These are phyloP conservation scores for Paracamarosporium sp. DNA, from an alignment of 2,329 filamentous ascomycete species.

Conservation along the genomic window DNA sequence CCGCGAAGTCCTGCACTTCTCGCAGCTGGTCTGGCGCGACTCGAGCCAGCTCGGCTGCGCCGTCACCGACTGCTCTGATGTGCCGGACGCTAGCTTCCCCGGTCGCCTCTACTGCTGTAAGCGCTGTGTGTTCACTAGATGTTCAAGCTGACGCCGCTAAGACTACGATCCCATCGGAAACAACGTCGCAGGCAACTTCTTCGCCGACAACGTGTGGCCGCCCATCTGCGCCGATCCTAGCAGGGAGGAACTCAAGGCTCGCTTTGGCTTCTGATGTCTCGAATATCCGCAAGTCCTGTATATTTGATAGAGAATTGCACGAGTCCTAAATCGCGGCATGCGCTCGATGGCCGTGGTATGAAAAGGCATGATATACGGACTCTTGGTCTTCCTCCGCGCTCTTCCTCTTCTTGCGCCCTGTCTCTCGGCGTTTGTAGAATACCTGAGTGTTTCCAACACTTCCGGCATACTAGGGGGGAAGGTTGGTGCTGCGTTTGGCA, in stretches of 20 bases:
- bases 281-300: too few species aligned
- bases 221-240: constrained; percentile 36
- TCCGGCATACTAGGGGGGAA: too few species aligned
- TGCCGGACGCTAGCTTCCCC: constrained; percentile 22
- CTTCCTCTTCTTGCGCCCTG: too few species aligned
- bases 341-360: too few species aligned
- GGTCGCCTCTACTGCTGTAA: constrained; percentile 47
- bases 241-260: constrained; percentile 19
- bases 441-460: too few species aligned
- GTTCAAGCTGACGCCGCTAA: constrained; percentile 19
- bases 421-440: too few species aligned
- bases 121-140: constrained; percentile 8
- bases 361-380: too few species aligned
- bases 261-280: constrained; percentile 8
- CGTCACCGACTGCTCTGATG: constrained; percentile 31
- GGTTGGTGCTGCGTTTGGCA: too few species aligned
- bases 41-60: constrained; percentile 45
- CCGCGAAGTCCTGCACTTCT: constrained; percentile 45
- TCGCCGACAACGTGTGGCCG: constrained; percentile 38
- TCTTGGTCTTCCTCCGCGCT: too few species aligned
- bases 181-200: constrained; percentile 39
- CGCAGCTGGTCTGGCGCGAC: constrained; percentile 49
- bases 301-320: too few species aligned
- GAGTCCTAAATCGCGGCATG: too few species aligned
- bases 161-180: constrained; percentile 44